Percentiles rank a stretch among this genome's conserved stretches.
Conservation (phyloP, 2,329 filamentous ascomycete genomes). For the Fusarium pseudocircinatum region DNA sequence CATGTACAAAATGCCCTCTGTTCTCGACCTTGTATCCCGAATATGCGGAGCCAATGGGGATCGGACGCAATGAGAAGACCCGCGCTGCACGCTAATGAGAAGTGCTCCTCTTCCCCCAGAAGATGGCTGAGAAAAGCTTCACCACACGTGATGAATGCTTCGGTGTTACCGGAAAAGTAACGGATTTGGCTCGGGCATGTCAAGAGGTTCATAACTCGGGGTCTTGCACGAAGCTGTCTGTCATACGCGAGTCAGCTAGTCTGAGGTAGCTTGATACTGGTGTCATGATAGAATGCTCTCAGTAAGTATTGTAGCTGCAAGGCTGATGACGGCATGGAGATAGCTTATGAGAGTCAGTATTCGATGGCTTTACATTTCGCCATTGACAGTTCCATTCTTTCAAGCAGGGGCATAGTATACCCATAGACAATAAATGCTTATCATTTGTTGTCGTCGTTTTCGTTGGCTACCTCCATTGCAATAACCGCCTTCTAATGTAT, state of each 20-base stretch:
- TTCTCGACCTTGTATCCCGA: neutral
- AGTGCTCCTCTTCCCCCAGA: conserved; percentile 13
- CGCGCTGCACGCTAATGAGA: conserved; percentile 16
- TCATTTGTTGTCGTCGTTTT: neutral
- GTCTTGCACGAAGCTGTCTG: neutral
- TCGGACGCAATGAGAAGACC: conserved; percentile 22
- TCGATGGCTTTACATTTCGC: neutral
- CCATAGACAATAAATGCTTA: too few relatives aligned
- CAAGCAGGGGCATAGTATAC: neutral
- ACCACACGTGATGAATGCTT: conserved; percentile 26
- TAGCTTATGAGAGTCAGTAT: neutral
- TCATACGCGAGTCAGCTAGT: neutral
- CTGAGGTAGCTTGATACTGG: neutral
- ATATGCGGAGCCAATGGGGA: conserved; percentile 25
- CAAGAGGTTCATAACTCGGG: neutral
- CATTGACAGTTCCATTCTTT: neutral
- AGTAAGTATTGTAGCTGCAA: neutral
- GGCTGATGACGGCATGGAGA: conserved; percentile 8
- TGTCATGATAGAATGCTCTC: neutral
- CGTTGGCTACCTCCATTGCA: too few relatives aligned
- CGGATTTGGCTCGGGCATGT: conserved; percentile 17
- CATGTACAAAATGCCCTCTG: neutral
- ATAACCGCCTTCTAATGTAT: neutral
- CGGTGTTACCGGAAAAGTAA: conserved; percentile 16
- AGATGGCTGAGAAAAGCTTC: conserved; percentile 28